Base-by-base conservation (phyloP, 1,139 yeast species). In the Candida labiduridarum region DNA sequence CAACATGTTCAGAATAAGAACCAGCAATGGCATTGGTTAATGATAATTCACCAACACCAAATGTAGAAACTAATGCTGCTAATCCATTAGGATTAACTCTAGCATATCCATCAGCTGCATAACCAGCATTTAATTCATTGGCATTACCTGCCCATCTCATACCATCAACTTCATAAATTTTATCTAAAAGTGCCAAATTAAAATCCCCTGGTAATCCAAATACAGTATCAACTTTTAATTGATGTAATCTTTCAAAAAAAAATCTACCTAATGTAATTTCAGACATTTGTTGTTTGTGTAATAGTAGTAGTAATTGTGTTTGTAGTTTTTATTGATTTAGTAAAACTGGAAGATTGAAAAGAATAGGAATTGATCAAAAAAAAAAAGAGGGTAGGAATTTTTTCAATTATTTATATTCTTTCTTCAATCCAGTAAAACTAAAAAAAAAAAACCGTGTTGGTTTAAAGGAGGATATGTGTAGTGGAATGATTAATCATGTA, bases 131-230 rank as follows among this genome's bases (percentile, higher is more conserved):
- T 60, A 73, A 67, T 56, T 73, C 77, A 55, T 73, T 73, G 60
- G 76, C 74, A 55, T 71, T 71, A 41, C 78, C 78, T 1, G 74
- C 75, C 78, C 78, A 73, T 59, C 65, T 61, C 64, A 72, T 61
- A 4, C 55, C 69, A 18, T 64, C 71, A 31, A 71, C 74, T 50
- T 72, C 76, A 52, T 72, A 71, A 42, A 73, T 61, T 55, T 68
- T 69, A 56, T 73, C 77, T 50, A 72, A 65, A 38, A 73, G 61
- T 2, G 70, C 57, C 48, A 70, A 64, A 59, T 72, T 72, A 64
- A 70, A 73, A 56, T 73, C 78, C 11, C 78, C 77, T 7, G 78
- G 77, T 39, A 73, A 67, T 5, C 78, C 78, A 54, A 74, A 75
- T 49, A 75, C 67, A 52, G 78, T 72, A 46, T 64, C 61, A 48